These are phyloP conservation scores for Cynara cardunculus DNA, from an alignment of 129 eudicot species.

Conservation along the genomic window DNA sequence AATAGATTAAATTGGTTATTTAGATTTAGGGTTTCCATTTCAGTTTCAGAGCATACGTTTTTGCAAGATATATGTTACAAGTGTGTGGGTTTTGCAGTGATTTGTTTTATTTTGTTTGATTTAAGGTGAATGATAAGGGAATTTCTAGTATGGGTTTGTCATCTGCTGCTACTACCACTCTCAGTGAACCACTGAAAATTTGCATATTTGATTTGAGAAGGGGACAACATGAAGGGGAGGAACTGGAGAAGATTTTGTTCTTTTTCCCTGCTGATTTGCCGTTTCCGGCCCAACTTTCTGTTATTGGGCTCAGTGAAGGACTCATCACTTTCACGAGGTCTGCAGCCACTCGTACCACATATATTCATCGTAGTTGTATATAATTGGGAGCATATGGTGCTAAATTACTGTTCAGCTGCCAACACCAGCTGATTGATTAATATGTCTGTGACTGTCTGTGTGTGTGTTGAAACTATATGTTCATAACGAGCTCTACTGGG, in stretches of 20 bases:
- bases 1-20: conserved; percentile 1
- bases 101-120: conserved; percentile 14
- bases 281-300: conserved; percentile 76
- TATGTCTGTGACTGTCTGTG: not conserved
- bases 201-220: conserved; percentile 92
- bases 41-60: not conserved
- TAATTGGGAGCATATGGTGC: not conserved
- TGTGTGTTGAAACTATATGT: not conserved
- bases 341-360: conserved; percentile 3
- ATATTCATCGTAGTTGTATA: not conserved
- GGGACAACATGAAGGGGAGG: conserved; percentile 95
- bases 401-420: not conserved
- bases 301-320: conserved; percentile 96
- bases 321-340: conserved; percentile 96
- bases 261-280: conserved; percentile 86
- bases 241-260: conserved; percentile 86
- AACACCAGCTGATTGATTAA: not conserved
- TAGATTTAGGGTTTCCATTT: conserved; percentile 9
- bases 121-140: conserved; percentile 34
- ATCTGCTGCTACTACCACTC: conserved; percentile 38
- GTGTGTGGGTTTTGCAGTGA: not conserved
- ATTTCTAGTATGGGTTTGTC: conserved; percentile 60
- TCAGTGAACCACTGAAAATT: conserved; percentile 54
- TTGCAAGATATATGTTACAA: not conserved
- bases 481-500: not conserved